Base-by-base conservation (phyloP, 306 rosid species). In the Ormosia semicastrata region DNA sequence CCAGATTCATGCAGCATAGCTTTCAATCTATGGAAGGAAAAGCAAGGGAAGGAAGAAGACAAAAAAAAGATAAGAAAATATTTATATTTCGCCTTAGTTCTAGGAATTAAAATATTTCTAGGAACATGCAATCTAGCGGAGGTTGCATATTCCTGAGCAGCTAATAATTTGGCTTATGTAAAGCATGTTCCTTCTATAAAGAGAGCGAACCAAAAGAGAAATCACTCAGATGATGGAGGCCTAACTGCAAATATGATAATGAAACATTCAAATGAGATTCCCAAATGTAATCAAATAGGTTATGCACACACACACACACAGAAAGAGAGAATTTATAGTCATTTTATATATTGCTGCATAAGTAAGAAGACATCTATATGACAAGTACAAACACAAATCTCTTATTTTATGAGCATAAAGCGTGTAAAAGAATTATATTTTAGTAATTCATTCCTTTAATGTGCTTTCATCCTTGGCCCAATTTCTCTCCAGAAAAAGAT, bases 151-250 rank as follows among this genome's bases (percentile, higher is more conserved):
- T 96, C 97, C 82, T 93, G 94, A 59, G 98, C 99, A 56, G 97
- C 95, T 78, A 87, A 72, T 78, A 96, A 93, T 81, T 96, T 96
- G 78, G 92, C 91, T 79, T 88, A 87, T 8, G 99, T 96, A 85
- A 96, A 96, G 77, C 99, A 98, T 64, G 99, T 93, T 68, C 99
- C 99, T 88, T 96, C 99, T 47, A 93, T 98, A 89, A 96, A 96
- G 73, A 96, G 94, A 81, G 99, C 99, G 87, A 96, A 84, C 99
- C 98, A 96, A 90, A 96, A 63, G 99, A 98, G 70, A 24, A 96
- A 83, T 96, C 98, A 82, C 82, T 84, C 84, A 92, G 83, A 81
- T 90, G 89, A 77, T 82, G 90, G 78, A 96, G 85, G 68, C 99
- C 99, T 73, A 78, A 88, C 99, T 93, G 98, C 89, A 89, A 50